phyloP scores from a whole-genome alignment of 2,329 filamentous ascomycete species.

The Paradendryphiella salina region DNA sequence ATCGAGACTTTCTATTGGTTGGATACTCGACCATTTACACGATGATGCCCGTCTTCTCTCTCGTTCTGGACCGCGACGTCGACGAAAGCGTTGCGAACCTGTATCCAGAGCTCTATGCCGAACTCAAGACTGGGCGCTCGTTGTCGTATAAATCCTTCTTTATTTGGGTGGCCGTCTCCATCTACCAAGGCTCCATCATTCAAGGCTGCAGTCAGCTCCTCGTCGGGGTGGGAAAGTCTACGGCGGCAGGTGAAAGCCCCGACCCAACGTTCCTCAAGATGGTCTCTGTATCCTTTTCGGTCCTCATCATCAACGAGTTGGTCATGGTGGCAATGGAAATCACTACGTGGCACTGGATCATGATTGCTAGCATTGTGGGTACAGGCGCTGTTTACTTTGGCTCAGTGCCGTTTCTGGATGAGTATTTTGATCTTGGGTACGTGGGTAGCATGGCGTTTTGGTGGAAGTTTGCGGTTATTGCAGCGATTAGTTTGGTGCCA shows the following conservation, averaged over 20 bases:
- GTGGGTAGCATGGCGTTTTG: slow-evolving; percentile 79
- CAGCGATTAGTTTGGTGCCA: slow-evolving; percentile 78
- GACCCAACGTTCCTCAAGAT: slow-evolving; percentile 56
- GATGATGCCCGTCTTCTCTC: slow-evolving; percentile 85
- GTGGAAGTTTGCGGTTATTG: slow-evolving; percentile 83
- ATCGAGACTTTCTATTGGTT: slow-evolving; percentile 92
- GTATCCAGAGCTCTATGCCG: slow-evolving; percentile 97
- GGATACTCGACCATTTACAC: slow-evolving; percentile 97
- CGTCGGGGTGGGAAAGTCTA: slow-evolving; percentile 62
- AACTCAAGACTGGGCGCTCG: slow-evolving; percentile 84
- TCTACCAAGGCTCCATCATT: slow-evolving; percentile 95
- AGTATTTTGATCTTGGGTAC: slow-evolving; percentile 86
- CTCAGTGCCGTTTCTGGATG: slow-evolving; percentile 80
- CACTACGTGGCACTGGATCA: slow-evolving; percentile 93
- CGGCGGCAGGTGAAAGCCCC: background rate
- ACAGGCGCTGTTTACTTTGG: slow-evolving; percentile 81
- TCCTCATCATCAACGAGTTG: slow-evolving; percentile 89
- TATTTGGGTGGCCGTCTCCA: slow-evolving; percentile 90
- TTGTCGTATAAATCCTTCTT: slow-evolving; percentile 94
- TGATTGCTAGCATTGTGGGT: slow-evolving; percentile 82
- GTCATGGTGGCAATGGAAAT: slow-evolving; percentile 97
- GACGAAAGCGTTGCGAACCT: slow-evolving; percentile 91
- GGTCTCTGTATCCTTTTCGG: slow-evolving; percentile 89
- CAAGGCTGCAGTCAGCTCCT: slow-evolving; percentile 92
- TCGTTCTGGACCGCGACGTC: slow-evolving; percentile 93